Evolutionary conservation across 1,284 basidiomycete species (phyloP).

Genomic region (Apiotrichum porosum): DNA sequence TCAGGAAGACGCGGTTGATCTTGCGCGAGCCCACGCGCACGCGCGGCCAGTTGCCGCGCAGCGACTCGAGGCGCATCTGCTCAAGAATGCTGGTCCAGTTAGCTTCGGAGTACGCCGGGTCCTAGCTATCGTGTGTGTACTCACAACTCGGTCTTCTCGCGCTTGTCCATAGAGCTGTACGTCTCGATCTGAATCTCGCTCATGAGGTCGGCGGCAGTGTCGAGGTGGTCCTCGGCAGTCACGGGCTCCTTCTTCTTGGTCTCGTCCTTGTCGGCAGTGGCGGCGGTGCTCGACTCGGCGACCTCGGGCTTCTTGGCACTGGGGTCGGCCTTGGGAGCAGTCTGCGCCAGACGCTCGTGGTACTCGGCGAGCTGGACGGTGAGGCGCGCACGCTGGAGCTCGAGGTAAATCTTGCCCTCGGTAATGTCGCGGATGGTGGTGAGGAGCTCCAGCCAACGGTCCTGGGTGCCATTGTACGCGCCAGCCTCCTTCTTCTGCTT

Average conservation of each 20-base stretch:
- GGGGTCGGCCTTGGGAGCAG: conserved; percentile 27
- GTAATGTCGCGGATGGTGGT: conserved; percentile 87
- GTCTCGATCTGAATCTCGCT: conserved; percentile 97
- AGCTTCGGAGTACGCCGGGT: background rate
- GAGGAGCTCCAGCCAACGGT: conserved; percentile 79
- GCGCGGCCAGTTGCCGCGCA: conserved; percentile 73
- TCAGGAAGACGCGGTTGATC: conserved; percentile 90
- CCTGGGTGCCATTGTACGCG: conserved; percentile 56
- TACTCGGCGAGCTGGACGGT: conserved; percentile 77
- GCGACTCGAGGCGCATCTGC: conserved; percentile 91
- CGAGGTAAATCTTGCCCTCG: conserved; percentile 97
- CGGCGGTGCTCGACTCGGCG: background rate
- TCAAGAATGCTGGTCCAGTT: conserved; percentile 63
- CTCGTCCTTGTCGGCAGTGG: conserved; percentile 36
- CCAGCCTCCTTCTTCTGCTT: conserved; percentile 43
- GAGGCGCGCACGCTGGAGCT: conserved; percentile 91
- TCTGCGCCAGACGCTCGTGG: conserved; percentile 63
- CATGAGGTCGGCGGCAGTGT: conserved; percentile 80
- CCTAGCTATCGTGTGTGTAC: conserved; percentile 7
- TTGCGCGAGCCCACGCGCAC: conserved; percentile 88
- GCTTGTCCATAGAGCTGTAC: conserved; percentile 94
- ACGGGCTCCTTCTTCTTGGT: conserved; percentile 46
- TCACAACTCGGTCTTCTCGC: conserved; percentile 93
- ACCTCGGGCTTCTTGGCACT: conserved; percentile 3
- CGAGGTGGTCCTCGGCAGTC: conserved; percentile 57